Base-by-base conservation (phyloP, 306 rosid genomes). In the Lagenaria siceraria region DNA sequence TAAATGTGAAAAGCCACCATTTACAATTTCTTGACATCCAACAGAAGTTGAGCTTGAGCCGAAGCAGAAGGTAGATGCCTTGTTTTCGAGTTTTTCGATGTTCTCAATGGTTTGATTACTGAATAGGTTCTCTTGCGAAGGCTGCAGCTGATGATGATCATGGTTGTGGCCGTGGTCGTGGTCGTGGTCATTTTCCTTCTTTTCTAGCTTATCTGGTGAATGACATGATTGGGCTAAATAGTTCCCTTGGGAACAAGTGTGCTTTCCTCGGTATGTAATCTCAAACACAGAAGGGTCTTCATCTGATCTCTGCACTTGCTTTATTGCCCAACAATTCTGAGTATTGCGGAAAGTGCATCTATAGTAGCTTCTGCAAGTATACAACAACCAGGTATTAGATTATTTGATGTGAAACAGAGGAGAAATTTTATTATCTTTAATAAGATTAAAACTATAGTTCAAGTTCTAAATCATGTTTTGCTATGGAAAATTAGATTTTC, bases 231-330 rank as follows among this genome's bases (percentile, higher is more conserved):
- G 84, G 82, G 83, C 80, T n/a, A 76, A 72, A 66, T 74, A 77
- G 79, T 72, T 81, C 54, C 85, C 89, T 76, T 87, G 90, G 66
- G 92, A 89, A 83, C 99, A 96, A 51, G 90, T 84, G 74, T 93
- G 98, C 78, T 69, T 87, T 82, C 96, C 98, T 53, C 87, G 51
- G 79, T 93, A 93, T 10, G 97, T 96, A 84, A 96, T 85, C 60
- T 92, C 97, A 27, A 96, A 96, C 43, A 90, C 65, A 7, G 55
- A 81, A 18, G 92, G 96, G 63, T 96, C 91, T 60, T 89, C 96
- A 75, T 92, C 99, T 73, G 97, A 86, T 88, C 98, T 90, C 81
- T 96, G 99, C 75, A 96, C 96, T 82, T 92, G 99, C 88, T 96
- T 96, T 7, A 93, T 87, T 9, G 98, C 98, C 91, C 87, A 89